Evolutionary conservation across 495 filamentous ascomycete genomes (phyloP).

Genomic region (Saxophila tyrrhenica): DNA sequence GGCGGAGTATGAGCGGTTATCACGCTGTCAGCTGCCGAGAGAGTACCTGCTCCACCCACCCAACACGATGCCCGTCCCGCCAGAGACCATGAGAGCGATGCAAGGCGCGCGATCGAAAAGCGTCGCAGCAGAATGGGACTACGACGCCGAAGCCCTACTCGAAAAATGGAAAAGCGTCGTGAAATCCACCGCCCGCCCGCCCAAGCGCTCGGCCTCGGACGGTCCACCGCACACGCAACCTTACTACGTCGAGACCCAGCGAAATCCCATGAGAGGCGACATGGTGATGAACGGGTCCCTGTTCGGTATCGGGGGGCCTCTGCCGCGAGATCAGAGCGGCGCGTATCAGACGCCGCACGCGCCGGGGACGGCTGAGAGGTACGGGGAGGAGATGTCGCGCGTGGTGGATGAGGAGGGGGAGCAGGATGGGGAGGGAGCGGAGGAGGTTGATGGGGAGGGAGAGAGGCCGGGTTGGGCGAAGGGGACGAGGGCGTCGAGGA

Average conservation of each 20-base stretch:
- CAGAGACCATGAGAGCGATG: constrained; percentile 27
- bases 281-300: constrained; percentile 14
- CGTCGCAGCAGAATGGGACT: neutral
- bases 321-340: neutral
- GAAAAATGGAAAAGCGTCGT: constrained; percentile 9
- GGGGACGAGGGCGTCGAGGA: no score
- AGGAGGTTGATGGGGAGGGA: no score
- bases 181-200: neutral
- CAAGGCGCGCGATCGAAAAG: neutral
- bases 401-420: no score
- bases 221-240: neutral
- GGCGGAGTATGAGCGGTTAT: constrained; percentile 55
- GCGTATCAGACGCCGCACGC: constrained; percentile 10
- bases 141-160: constrained; percentile 13
- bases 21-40: constrained; percentile 54
- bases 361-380: constrained; percentile 7
- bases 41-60: constrained; percentile 60
- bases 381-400: no score
- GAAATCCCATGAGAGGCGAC: neutral
- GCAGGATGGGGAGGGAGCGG: no score
- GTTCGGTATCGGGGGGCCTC: constrained; percentile 10
- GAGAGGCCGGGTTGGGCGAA: no score
- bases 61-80: constrained; percentile 47
- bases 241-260: neutral
- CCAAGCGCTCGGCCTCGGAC: neutral